These are phyloP conservation scores for Fusarium praegraminearum DNA, from an alignment of 2,329 filamentous ascomycete species.

Conservation along the genomic window DNA sequence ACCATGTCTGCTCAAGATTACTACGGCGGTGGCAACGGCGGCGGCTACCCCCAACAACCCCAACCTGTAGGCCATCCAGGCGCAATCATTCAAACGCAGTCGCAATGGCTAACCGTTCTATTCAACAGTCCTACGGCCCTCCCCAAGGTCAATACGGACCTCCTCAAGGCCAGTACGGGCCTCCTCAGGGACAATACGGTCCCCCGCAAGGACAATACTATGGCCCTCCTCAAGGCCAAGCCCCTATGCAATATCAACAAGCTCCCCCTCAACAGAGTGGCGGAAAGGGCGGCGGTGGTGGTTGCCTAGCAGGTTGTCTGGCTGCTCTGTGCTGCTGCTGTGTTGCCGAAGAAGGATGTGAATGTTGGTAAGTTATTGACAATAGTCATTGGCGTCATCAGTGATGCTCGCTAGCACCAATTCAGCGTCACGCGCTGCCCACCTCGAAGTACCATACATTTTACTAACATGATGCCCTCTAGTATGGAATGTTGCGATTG, in stretches of 20 bases:
- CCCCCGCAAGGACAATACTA: conserved; percentile 49
- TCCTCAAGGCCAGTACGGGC: conserved; percentile 47
- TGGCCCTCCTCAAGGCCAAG: conserved; percentile 53
- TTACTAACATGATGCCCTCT: conserved; percentile 10
- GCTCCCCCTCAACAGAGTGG: conserved; percentile 53
- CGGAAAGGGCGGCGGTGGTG: conserved; percentile 53
- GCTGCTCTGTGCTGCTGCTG: conserved; percentile 65
- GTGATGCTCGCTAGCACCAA: conserved; percentile 3
- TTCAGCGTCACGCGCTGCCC: conserved; percentile 9
- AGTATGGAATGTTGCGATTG: conserved; percentile 60
- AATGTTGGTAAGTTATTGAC: conserved; percentile 58
- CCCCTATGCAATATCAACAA: conserved; percentile 60
- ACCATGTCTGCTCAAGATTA: conserved; percentile 58
- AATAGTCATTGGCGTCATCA: conserved; percentile 13
- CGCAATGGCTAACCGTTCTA: conserved; percentile 26
- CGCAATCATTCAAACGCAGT: conserved; percentile 1
- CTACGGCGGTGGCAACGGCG: conserved; percentile 51
- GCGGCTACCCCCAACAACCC: conserved; percentile 56
- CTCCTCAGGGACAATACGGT: conserved; percentile 49
- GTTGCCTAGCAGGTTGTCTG: conserved; percentile 61
- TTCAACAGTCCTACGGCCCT: conserved; percentile 49
- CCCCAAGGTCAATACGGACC: conserved; percentile 47
- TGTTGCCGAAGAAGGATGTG: conserved; percentile 62
- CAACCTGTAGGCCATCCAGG: conserved; percentile 52
- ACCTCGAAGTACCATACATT: neutral